These are phyloP conservation scores for Aspergillus alliaceus DNA, from an alignment of 2,329 filamentous ascomycete genomes.

Conservation along the genomic window DNA sequence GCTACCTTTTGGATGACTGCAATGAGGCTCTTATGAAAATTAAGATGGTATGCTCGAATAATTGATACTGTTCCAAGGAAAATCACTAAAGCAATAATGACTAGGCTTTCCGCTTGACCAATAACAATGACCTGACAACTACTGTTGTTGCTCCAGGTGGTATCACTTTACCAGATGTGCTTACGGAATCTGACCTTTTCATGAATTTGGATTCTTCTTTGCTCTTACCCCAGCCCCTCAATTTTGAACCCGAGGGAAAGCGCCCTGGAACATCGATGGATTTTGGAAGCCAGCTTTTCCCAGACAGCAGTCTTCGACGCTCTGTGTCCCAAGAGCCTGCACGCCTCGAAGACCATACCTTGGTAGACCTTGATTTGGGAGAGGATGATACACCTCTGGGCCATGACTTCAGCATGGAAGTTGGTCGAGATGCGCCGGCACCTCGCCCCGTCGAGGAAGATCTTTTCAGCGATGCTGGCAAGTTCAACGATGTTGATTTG, in stretches of 20 bases:
- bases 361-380: constrained; percentile 71
- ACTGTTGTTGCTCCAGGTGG: constrained; percentile 79
- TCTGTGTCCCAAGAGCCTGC: constrained; percentile 51
- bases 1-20: constrained; percentile 94
- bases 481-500: constrained; percentile 58
- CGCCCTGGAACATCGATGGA: constrained; percentile 44
- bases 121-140: constrained; percentile 91
- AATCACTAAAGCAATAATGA: constrained; percentile 31
- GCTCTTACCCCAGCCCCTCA: constrained; percentile 72
- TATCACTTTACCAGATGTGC: constrained; percentile 83
- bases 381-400: constrained; percentile 66
- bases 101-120: constrained; percentile 88
- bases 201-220: constrained; percentile 81
- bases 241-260: constrained; percentile 37
- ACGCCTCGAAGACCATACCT: constrained; percentile 65
- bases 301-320: constrained; percentile 58
- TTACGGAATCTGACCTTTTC: constrained; percentile 90
- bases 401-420: constrained; percentile 72
- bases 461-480: constrained; percentile 61
- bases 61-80: not conserved
- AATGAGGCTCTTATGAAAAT: constrained; percentile 98
- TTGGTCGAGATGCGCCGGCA: constrained; percentile 80
- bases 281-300: constrained; percentile 76
- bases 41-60: constrained; percentile 72
- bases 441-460: constrained; percentile 60